Conservation (phyloP, 129 eudicot genomes). For the Escallonia rubra region DNA sequence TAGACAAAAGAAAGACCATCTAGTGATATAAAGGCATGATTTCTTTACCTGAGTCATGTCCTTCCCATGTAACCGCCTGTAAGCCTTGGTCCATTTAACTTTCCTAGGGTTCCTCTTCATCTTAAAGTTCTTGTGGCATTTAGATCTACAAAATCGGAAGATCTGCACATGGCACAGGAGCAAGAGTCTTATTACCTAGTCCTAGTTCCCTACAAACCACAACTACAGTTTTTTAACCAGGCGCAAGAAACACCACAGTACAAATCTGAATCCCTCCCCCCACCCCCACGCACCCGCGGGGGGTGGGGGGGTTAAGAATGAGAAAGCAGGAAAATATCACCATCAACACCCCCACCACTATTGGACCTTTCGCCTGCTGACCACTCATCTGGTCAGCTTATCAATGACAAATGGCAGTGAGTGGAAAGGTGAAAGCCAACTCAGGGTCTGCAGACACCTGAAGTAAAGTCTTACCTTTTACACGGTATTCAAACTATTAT, state of each 20-base stretch:
- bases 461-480: no score
- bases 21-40: not conserved
- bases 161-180: constrained; percentile 35
- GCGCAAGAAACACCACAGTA: not conserved
- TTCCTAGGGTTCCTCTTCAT: constrained; percentile 99
- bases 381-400: no score
- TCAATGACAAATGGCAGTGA: no score
- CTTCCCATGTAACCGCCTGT: constrained; percentile 83
- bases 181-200: not conserved
- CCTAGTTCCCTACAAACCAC: not conserved
- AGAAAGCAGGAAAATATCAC: not conserved
- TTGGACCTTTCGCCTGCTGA: no score
- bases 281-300: not conserved
- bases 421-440: no score
- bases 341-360: no score
- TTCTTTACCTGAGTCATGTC: constrained; percentile 88
- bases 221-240: not conserved
- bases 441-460: no score
- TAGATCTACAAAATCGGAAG: constrained; percentile 86
- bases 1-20: not conserved
- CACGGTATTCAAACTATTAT: no score
- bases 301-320: not conserved
- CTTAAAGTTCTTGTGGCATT: constrained; percentile 96
- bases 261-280: not conserved
- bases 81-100: constrained; percentile 95